A percentile compares a stretch with the other conserved stretches of the same genome.
These are phyloP conservation scores for Yarrowia deformans DNA, from an alignment of 805 yeast species.

Conservation along the genomic window DNA sequence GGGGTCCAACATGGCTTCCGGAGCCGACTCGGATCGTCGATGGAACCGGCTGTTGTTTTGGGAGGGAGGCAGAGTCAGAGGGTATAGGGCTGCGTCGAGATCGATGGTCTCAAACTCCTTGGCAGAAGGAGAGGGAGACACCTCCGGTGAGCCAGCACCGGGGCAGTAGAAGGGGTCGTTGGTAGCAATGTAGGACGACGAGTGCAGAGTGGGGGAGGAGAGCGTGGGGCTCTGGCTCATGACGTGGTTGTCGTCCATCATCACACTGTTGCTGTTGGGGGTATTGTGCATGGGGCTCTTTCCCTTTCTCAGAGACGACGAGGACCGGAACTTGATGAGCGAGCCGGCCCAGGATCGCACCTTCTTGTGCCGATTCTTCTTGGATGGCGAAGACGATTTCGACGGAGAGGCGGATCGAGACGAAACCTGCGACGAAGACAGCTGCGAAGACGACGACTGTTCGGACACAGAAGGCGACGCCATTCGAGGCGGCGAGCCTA, in stretches of 20 bases:
- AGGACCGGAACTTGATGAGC: slow-evolving; percentile 46
- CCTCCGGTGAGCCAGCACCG: slow-evolving; percentile 41
- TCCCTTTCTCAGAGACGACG: slow-evolving; percentile 17
- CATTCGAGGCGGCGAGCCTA: slow-evolving; percentile 42
- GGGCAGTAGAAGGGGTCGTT: slow-evolving; percentile 42
- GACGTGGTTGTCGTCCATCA: no score
- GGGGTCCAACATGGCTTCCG: slow-evolving; percentile 52
- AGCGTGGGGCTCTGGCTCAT: slow-evolving; percentile 28
- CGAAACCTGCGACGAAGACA: slow-evolving; percentile 40
- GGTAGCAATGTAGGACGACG: slow-evolving; percentile 42
- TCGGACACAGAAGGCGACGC: slow-evolving; percentile 40
- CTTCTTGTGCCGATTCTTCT: slow-evolving; percentile 49
- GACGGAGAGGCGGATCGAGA: slow-evolving; percentile 38
- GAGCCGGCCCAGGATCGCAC: slow-evolving; percentile 54
- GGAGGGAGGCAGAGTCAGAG: slow-evolving; percentile 42
- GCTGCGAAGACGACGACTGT: slow-evolving; percentile 38
- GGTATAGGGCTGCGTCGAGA: slow-evolving; percentile 60
- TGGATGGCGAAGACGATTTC: slow-evolving; percentile 14
- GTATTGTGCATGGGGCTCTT: slow-evolving; percentile 24
- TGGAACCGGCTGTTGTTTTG: slow-evolving; percentile 48
- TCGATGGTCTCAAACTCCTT: slow-evolving; percentile 56
- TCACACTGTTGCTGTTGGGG: slow-evolving; percentile 8
- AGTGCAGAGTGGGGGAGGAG: slow-evolving; percentile 41
- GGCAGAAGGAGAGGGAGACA: slow-evolving; percentile 44
- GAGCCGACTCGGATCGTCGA: slow-evolving; percentile 65